These are phyloP conservation scores for Sechiopsis laciniata DNA, from an alignment of 306 rosid genomes.

Conservation along the genomic window DNA sequence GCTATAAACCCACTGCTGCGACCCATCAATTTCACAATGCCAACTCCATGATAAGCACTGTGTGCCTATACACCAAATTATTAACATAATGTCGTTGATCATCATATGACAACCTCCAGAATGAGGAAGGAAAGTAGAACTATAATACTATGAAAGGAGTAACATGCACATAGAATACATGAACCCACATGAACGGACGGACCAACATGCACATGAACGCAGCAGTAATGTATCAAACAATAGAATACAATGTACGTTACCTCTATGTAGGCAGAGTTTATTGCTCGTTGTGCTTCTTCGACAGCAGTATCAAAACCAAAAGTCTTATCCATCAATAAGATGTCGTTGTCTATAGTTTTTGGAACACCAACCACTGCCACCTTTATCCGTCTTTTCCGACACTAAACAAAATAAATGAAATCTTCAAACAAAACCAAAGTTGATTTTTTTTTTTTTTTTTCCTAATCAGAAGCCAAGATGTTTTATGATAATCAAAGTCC, in stretches of 20 bases:
- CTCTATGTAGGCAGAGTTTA: slow-evolving; percentile 96
- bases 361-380: slow-evolving; percentile 94
- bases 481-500: background rate
- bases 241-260: slow-evolving; percentile 28
- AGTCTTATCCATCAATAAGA: slow-evolving; percentile 91
- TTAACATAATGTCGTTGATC: background rate
- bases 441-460: background rate
- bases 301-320: slow-evolving; percentile 99
- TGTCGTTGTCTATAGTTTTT: slow-evolving; percentile 95
- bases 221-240: background rate
- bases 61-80: slow-evolving; percentile 57
- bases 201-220: slow-evolving; percentile 8
- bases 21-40: slow-evolving; percentile 94
- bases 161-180: no score
- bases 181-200: background rate
- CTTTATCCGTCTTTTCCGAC: slow-evolving; percentile 59
- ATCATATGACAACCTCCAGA: slow-evolving; percentile 9
- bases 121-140: background rate
- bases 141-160: background rate
- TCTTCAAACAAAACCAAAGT: background rate
- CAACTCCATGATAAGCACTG: slow-evolving; percentile 96
- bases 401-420: slow-evolving; percentile 35
- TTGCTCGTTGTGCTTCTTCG: slow-evolving; percentile 97
- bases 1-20: slow-evolving; percentile 99
- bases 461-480: background rate